Evolutionary conservation across 73 alveolate genomes (phyloP).

Genomic region (Durusdinium trenchii): DNA sequence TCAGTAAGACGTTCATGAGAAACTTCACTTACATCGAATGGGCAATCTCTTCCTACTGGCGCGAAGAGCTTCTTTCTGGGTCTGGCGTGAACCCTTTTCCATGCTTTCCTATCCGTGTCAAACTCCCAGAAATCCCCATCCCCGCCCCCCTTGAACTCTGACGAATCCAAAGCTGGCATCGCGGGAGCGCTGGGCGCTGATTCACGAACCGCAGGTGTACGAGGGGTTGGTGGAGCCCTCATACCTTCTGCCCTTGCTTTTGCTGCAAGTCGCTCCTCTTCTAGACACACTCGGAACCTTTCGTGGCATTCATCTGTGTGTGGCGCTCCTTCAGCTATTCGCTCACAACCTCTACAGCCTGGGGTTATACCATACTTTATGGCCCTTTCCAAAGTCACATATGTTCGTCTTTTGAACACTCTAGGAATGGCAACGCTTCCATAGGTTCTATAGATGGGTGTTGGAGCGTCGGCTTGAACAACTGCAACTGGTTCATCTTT

Average conservation of each 20-base stretch:
- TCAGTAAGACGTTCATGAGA: neutral
- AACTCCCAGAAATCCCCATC: slow-evolving; percentile 46
- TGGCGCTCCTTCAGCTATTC: neutral
- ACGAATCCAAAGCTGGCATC: neutral
- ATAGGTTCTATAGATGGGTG: too few relatives aligned
- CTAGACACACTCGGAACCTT: neutral
- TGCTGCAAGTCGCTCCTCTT: too few relatives aligned
- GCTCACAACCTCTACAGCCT: slow-evolving; percentile 29
- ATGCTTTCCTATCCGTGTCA: neutral
- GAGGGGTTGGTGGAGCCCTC: neutral
- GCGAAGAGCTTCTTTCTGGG: slow-evolving; percentile 33
- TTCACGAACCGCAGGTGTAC: neutral
- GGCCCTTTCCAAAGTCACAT: slow-evolving; percentile 50
- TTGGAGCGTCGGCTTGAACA: too few relatives aligned
- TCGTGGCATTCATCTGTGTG: slow-evolving; percentile 50
- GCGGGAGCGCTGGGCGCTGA: too few relatives aligned
- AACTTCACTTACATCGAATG: neutral
- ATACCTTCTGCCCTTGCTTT: neutral
- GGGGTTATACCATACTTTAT: neutral
- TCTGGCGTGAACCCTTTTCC: neutral
- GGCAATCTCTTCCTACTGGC: slow-evolving; percentile 6
- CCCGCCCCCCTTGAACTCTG: too few relatives aligned
- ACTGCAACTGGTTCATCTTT: too few relatives aligned
- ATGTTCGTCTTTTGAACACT: neutral
- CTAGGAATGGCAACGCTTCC: slow-evolving; percentile 7